Evolutionary conservation across 2,329 filamentous ascomycete species (phyloP).

Genomic region (Claviceps citrina): DNA sequence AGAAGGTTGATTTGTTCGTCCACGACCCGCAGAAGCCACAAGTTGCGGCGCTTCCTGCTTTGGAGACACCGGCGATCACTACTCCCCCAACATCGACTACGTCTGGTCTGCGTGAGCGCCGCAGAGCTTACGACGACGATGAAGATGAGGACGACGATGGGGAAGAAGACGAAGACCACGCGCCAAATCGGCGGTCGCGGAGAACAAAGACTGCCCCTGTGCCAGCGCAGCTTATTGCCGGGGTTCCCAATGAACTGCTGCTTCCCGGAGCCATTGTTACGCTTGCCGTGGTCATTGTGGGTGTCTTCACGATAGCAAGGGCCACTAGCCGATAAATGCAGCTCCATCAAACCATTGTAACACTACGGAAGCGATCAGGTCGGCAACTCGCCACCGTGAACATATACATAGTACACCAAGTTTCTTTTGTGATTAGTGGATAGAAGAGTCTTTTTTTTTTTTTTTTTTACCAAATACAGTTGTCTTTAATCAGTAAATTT

Average conservation of each 20-base stretch:
- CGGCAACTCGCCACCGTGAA: slow-evolving; percentile 16
- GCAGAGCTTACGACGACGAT: slow-evolving; percentile 32
- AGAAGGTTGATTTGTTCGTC: slow-evolving; percentile 95
- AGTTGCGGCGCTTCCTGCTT: slow-evolving; percentile 43
- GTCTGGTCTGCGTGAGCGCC: slow-evolving; percentile 34
- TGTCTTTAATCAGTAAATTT: neutral
- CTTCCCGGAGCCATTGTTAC: slow-evolving; percentile 89
- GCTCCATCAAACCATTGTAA: slow-evolving; percentile 7
- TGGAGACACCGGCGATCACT: slow-evolving; percentile 24
- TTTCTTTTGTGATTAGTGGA: slow-evolving; percentile 8
- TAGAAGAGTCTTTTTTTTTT: neutral
- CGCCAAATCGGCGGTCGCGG: slow-evolving; percentile 30
- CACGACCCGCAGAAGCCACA: slow-evolving; percentile 87
- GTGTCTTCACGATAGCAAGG: slow-evolving; percentile 78
- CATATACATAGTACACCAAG: slow-evolving; percentile 12
- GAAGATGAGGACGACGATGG: slow-evolving; percentile 37
- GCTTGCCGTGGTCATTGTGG: slow-evolving; percentile 84
- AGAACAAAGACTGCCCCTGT: slow-evolving; percentile 25
- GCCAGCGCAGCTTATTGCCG: slow-evolving; percentile 68
- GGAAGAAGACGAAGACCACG: slow-evolving; percentile 37
- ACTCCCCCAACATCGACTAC: slow-evolving; percentile 35
- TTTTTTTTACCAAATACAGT: neutral
- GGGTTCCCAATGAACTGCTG: slow-evolving; percentile 85
- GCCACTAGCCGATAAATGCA: slow-evolving; percentile 36
- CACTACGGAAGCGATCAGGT: slow-evolving; percentile 23